Base-by-base conservation (phyloP, 2,329 filamentous ascomycete species). In the Dactylellina parvicollis region DNA sequence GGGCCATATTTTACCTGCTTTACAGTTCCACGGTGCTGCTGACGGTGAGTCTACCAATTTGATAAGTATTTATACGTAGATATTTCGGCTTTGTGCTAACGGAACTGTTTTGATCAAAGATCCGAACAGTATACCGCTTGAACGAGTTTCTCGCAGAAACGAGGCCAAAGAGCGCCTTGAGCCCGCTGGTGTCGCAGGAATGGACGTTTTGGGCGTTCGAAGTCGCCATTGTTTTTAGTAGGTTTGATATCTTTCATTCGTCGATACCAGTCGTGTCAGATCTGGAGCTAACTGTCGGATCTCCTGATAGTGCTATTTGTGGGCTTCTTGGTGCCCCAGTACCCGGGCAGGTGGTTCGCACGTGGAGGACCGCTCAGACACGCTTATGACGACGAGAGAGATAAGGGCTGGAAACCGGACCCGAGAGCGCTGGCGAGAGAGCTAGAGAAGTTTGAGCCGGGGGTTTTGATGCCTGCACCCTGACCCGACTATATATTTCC, bases 151-250 rank as follows among this genome's bases (percentile, higher is more conserved):
- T 59, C 10, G 44, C 49, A 7, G 56, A 61, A 18, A 40, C 50
- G 5, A 40, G 14, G 1, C 10, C 12, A 18, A 34, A 22, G 16
- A 54, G n/a, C 56, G 36, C 14, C 52, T 71, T 32, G n/a, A n/a
- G n/a, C n/a, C n/a, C n/a, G n/a, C 18, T 64, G 26, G 57, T 71
- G 18, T 44, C 66, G 8, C 40, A 52, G 16, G 66, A 59, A 24
- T 71, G 57, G 66, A 57, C 57, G 50, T 71, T 71, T 36, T 64
- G 57, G 57, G 50, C 57, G 10, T 64, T 57, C 44, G 66, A 71
- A 36, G 52, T 71, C 2, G 36, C 54, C n/a, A 42, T 52, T 26
- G 50, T 59, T 24, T 50, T 40, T 10, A 4, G 57, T 61, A 47
- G 36, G 62, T 57, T 46, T 40, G n/a, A n/a, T n/a, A n/a, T n/a